phyloP scores from a whole-genome alignment of 495 filamentous ascomycete species.

The Annulohypoxylon stygium region DNA sequence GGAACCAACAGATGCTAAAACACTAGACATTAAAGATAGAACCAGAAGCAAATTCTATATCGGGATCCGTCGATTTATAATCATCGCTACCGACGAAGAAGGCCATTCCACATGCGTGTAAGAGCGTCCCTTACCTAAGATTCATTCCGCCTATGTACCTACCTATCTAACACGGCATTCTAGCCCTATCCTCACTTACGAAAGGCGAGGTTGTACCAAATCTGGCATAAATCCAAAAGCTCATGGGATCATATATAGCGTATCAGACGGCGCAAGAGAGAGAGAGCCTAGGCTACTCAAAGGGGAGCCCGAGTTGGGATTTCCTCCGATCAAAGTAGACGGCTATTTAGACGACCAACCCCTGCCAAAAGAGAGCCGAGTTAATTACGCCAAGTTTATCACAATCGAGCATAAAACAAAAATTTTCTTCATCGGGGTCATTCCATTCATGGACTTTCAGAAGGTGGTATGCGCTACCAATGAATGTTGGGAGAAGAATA shows the following conservation, averaged over 20 bases:
- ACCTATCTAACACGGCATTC: neutral
- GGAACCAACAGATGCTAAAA: neutral
- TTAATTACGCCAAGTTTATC: neutral
- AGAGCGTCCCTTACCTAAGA: neutral
- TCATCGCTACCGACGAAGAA: neutral
- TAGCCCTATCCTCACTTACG: conserved; percentile 2
- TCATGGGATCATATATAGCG: neutral
- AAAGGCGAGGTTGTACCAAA: neutral
- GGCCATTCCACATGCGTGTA: neutral
- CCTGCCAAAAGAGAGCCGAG: neutral
- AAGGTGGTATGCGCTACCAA: neutral
- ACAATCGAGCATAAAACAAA: conserved; percentile 4
- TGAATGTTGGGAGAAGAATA: neutral
- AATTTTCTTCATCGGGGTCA: conserved; percentile 1
- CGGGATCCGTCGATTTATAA: neutral
- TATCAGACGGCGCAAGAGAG: neutral
- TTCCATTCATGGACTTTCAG: neutral
- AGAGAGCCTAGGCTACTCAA: neutral
- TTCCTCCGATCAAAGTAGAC: neutral
- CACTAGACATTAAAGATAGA: neutral
- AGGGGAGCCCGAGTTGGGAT: neutral
- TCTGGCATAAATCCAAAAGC: neutral
- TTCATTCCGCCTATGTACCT: neutral
- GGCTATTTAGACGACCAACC: neutral
- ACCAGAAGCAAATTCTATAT: neutral